Evolutionary conservation across 371 early-diverging fungal genomes (phyloP), one percentile per base, ranked within the genome.

Genomic region (Mortierella sp.): DNA sequence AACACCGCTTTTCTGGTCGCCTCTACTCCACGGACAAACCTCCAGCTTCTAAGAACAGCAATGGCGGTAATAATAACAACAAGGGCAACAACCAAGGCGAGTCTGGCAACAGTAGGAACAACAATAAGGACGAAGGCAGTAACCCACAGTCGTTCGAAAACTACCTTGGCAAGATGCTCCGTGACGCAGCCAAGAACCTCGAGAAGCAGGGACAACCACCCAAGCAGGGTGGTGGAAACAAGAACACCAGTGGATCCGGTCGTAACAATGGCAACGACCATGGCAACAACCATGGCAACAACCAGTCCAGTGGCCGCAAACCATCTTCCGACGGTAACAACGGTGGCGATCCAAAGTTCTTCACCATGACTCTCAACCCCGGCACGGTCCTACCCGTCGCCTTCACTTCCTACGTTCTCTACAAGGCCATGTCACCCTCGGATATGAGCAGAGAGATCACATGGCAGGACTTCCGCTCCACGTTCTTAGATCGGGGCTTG

Each of bases 381-480:
- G 80, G 79, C 59, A 79, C 86, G 2, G 76, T 87, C 51, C 58
- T 87, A 13, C 85, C 85, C 7, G 71, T 87, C 17, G 66, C 80
- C 1, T 64, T 86, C 43, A 82, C 86, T 3, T 63, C 85, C 27
- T 88, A 84, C 51, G 61, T 88, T 31, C 60, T 88, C 17, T 91
- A 85, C 67, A 83, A 84, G 51, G 54, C 83, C 52, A 78, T 80
- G 19, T 62, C 84, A 1, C 82, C 85, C 12, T 64, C 80, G 16
- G 85, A 86, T 7, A 81, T 82, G 54, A 66, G 81, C 2, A 80
- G 83, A 2, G 91, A 94, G 62, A 90, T 97, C 54, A 96, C 96
- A 0, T 97, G 90, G 92, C 95, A 96, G 78, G 93, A 96, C 55
- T 97, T 98, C 84, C 88, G 95, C 13, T 85, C 88, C 19, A 83